Base-by-base conservation (phyloP, 371 early-diverging fungal genomes). In the Catenaria anguillulae region DNA sequence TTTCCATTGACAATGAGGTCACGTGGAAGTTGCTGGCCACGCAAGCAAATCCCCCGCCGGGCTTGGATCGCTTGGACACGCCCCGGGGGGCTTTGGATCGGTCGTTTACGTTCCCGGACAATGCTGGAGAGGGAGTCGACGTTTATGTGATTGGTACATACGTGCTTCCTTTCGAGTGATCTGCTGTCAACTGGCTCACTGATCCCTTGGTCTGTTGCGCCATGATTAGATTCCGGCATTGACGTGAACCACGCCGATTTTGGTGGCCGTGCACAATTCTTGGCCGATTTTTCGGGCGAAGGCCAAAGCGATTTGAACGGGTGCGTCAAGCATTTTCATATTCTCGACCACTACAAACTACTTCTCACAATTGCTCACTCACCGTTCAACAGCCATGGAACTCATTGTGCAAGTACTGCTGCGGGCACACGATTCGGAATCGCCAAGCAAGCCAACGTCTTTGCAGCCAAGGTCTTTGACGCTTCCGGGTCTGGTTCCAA, bases 401-500 rank as follows among this genome's bases (percentile, higher is more conserved):
- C 92, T 15, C 90, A 90, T 67, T 86, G 85, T 37, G 80, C 88
- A 55, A 88, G 91, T 56, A 84, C 84, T 34, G 80, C 88, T 64
- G 93, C 76, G 36, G 83, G 84, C 0, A 75, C 67, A 46, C 79
- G 70, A 5, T 75, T 72, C 65, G 90, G 88, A 23, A 77, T 89
- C 23, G 84, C 87, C 42, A 87, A 84, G 67, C 76, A 83, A 40
- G 81, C 74, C 24, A 77, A 68, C 52, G 46, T 89, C 24, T 75
- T 85, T 52, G 83, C 80, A 0, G 82, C 87, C 45, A 84, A 85
- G 67, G 81, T 79, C 33, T 63, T 82, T 19, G 64, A 66, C 61
- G 65, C 15, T n/a, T n/a, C 36, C 54, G 73, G 73, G 17, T 24
- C 15, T 15, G 58, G 58, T 10, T 12, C 5, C 29, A 50, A 50